These are phyloP conservation scores for Amyloporia xantha DNA, from an alignment of 768 basidiomycete genomes.

Conservation along the genomic window DNA sequence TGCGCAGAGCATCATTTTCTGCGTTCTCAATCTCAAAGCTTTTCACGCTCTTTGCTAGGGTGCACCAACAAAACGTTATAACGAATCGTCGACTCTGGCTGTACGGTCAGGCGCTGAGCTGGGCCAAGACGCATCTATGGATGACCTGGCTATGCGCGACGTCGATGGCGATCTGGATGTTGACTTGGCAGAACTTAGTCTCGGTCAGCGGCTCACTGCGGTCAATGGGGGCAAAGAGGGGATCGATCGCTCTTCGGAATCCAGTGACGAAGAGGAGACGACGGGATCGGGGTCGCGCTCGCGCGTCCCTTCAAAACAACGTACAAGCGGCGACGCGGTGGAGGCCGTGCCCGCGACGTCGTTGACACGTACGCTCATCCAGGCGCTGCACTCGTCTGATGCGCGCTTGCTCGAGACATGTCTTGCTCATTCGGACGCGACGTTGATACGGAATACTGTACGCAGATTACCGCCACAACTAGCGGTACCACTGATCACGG, in stretches of 20 bases:
- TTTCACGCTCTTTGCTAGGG: not conserved
- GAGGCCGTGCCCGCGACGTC: slow-evolving; percentile 69
- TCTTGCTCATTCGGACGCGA: slow-evolving; percentile 73
- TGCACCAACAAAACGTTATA: slow-evolving; percentile 55
- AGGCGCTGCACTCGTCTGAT: slow-evolving; percentile 95
- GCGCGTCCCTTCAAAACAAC: slow-evolving; percentile 23
- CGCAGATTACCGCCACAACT: slow-evolving; percentile 80
- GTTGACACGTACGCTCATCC: slow-evolving; percentile 88
- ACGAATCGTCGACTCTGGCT: slow-evolving; percentile 52
- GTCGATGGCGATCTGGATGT: slow-evolving; percentile 71
- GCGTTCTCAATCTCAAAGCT: not conserved
- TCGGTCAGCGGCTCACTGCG: slow-evolving; percentile 85
- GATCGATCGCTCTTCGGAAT: slow-evolving; percentile 34
- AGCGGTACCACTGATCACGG: slow-evolving; percentile 77
- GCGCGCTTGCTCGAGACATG: slow-evolving; percentile 82
- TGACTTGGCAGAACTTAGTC: slow-evolving; percentile 83
- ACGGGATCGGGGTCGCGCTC: slow-evolving; percentile 9
- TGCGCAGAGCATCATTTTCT: not conserved
- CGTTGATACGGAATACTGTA: slow-evolving; percentile 82
- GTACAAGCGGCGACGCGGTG: slow-evolving; percentile 26
- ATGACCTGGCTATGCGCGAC: slow-evolving; percentile 42
- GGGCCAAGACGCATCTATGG: slow-evolving; percentile 47
- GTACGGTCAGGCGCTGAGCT: slow-evolving; percentile 62
- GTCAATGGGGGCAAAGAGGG: slow-evolving; percentile 44
- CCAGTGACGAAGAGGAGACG: slow-evolving; percentile 37